These are phyloP conservation scores for Echinosophora koreensis DNA, from an alignment of 306 rosid species.

Conservation along the genomic window DNA sequence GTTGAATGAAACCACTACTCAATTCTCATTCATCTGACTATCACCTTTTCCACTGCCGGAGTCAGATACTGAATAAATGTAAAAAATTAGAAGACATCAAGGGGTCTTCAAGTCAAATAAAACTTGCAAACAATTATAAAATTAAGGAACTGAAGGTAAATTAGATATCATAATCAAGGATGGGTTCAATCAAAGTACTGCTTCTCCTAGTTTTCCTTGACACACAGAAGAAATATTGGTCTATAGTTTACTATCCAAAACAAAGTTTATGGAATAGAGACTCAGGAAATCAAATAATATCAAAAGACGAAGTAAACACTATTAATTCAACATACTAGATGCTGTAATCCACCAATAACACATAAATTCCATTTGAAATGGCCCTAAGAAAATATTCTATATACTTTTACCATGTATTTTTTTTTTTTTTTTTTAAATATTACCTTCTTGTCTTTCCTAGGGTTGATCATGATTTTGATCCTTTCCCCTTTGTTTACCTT, in stretches of 20 bases:
- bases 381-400: conserved; percentile 16
- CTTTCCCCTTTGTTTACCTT: conserved; percentile 20
- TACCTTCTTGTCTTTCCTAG: conserved; percentile 21
- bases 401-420: conserved; percentile 13
- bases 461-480: conserved; percentile 32
- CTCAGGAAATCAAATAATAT: conserved; percentile 24
- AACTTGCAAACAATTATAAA: too few species aligned
- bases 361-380: conserved; percentile 26
- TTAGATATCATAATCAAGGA: conserved; percentile 33
- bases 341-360: conserved; percentile 9
- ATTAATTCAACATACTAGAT: conserved; percentile 11
- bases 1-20: background rate
- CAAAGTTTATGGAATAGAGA: conserved; percentile 11
- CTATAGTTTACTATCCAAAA: conserved; percentile 14
- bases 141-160: background rate
- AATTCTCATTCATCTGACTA: conserved; percentile 23
- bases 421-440: conserved; percentile 12
- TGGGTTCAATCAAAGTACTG: background rate
- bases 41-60: conserved; percentile 15
- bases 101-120: conserved; percentile 6
- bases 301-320: background rate
- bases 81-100: conserved; percentile 13
- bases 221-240: conserved; percentile 23
- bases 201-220: conserved; percentile 30
- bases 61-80: background rate